Evolutionary conservation across 306 rosid genomes (phyloP).

Genomic region (Malus sieversii): DNA sequence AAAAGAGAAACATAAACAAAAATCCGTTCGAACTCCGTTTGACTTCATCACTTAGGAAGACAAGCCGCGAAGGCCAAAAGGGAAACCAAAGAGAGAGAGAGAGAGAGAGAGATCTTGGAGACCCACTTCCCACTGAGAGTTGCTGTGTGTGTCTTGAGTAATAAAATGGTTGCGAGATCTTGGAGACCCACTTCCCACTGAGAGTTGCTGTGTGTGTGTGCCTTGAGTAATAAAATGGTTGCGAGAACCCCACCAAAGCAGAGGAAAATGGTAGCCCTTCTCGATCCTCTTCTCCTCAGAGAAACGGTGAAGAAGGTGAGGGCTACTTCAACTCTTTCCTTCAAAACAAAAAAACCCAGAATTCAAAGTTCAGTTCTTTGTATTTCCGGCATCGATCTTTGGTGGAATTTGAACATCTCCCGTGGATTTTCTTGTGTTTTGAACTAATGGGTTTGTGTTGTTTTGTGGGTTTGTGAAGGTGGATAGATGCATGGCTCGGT

Average conservation of each 20-base stretch:
- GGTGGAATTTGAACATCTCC: not conserved
- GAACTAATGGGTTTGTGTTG: not conserved
- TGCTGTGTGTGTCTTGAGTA: not conserved
- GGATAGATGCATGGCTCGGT: constrained; percentile 80
- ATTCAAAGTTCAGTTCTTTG: not conserved
- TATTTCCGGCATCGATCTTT: not conserved
- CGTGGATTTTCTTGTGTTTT: not conserved
- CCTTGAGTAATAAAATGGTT: constrained; percentile 45
- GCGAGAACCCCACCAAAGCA: constrained; percentile 89
- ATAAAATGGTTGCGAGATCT: constrained; percentile 9
- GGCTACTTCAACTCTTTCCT: not conserved
- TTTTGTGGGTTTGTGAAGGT: constrained; percentile 47
- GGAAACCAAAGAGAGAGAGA: not conserved
- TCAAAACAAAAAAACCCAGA: not conserved
- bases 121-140: constrained; percentile 30
- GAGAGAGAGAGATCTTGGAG: constrained; percentile 23
- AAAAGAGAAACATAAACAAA: not conserved
- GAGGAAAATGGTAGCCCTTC: constrained; percentile 57
- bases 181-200: constrained; percentile 31
- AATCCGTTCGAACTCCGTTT: constrained; percentile 28
- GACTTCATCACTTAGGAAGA: constrained; percentile 38
- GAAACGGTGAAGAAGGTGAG: constrained; percentile 81
- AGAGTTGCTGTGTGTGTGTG: constrained; percentile 1
- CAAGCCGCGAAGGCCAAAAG: constrained; percentile 28
- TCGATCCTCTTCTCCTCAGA: constrained; percentile 62